Conservation (phyloP, 768 basidiomycete genomes). For the Arthromyces matolae region DNA sequence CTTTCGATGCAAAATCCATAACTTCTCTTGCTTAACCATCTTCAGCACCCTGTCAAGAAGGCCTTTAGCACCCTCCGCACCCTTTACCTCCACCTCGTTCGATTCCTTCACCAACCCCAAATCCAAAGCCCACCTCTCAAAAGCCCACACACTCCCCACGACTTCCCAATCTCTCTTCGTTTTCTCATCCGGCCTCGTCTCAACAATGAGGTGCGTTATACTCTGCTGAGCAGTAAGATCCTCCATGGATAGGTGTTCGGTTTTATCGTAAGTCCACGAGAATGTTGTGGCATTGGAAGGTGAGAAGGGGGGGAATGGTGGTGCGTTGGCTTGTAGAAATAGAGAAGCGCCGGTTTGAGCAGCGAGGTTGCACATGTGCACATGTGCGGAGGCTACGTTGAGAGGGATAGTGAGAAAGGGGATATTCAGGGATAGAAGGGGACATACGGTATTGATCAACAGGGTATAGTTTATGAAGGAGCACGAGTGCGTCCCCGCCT, state of each 20-base stretch:
- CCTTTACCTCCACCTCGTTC: conserved; percentile 11
- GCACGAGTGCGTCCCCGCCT: conserved; percentile 69
- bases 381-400: conserved; percentile 32
- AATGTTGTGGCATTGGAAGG: conserved; percentile 10
- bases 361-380: conserved; percentile 82
- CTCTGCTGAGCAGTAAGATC: conserved; percentile 34
- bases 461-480: conserved; percentile 54
- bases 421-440: background rate
- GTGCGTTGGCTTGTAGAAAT: conserved; percentile 69
- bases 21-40: conserved; percentile 35
- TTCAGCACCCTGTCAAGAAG: conserved; percentile 26
- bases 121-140: conserved; percentile 28
- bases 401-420: background rate
- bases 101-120: conserved; percentile 20
- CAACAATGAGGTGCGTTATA: conserved; percentile 64
- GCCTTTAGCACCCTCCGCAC: conserved; percentile 2
- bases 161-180: conserved; percentile 36
- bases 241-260: conserved; percentile 53
- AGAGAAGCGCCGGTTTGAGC: conserved; percentile 89
- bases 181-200: conserved; percentile 30
- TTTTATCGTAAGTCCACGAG: conserved; percentile 80
- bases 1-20: conserved; percentile 48
- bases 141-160: conserved; percentile 33
- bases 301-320: conserved; percentile 39
- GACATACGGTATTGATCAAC: conserved; percentile 12